Conservation (phyloP, 2,329 filamentous ascomycete genomes). For the Akanthomyces muscarius region DNA sequence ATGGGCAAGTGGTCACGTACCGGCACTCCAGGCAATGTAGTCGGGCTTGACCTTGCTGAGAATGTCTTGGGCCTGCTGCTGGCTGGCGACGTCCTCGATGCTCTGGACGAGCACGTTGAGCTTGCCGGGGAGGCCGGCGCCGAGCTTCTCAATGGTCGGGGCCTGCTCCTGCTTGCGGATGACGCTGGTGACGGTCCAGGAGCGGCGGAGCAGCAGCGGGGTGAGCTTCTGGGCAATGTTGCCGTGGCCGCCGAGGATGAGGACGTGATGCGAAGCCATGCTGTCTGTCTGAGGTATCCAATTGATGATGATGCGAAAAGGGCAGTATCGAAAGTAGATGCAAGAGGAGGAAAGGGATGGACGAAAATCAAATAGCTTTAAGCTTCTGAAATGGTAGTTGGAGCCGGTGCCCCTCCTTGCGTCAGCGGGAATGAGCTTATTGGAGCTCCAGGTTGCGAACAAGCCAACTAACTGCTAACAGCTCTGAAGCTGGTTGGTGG, state of each 20-base stretch:
- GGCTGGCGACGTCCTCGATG: conserved; percentile 65
- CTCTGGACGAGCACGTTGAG: conserved; percentile 67
- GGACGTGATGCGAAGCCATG: conserved; percentile 48
- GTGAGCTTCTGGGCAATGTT: conserved; percentile 73
- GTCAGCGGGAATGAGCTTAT: conserved; percentile 1
- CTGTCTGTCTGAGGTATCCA: neutral
- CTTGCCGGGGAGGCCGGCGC: conserved; percentile 54
- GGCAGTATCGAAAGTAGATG: neutral
- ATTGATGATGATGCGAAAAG: neutral
- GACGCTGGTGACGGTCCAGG: conserved; percentile 74
- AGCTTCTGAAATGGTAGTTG: neutral
- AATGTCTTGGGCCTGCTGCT: conserved; percentile 58
- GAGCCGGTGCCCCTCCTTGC: neutral
- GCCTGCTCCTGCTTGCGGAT: conserved; percentile 70
- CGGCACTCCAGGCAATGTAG: conserved; percentile 66
- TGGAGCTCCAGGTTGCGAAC: neutral
- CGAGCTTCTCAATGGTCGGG: conserved; percentile 58
- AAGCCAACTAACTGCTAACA: neutral
- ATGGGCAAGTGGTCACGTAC: conserved; percentile 33
- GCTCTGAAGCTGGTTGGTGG: neutral
- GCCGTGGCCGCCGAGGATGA: conserved; percentile 78
- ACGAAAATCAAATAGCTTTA: neutral
- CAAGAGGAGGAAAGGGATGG: neutral
- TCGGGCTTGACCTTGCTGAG: conserved; percentile 59
- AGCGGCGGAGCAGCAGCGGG: conserved; percentile 67